Conservation (phyloP, 2,329 filamentous ascomycete species). For the Colletotrichum acutatum region DNA sequence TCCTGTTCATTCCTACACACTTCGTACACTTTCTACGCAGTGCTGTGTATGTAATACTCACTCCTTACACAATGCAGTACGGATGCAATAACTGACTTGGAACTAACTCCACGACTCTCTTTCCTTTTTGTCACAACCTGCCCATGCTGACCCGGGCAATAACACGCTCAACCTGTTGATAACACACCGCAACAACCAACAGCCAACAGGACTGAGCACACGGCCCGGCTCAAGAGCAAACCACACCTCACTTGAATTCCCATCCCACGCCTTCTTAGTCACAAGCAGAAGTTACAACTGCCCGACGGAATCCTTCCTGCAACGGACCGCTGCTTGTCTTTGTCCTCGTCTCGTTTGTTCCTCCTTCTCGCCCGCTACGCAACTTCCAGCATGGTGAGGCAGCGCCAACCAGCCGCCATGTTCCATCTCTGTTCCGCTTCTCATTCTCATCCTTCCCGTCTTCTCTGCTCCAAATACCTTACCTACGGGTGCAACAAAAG, state of each 20-base stretch:
- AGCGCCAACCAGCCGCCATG: background rate
- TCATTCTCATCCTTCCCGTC: background rate
- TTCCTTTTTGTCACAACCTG: background rate
- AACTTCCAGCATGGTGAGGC: slow-evolving; percentile 1
- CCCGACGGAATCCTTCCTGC: background rate
- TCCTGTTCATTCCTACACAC: background rate
- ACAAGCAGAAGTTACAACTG: background rate
- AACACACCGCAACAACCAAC: background rate
- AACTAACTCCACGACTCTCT: background rate
- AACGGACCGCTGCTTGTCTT: slow-evolving; percentile 4
- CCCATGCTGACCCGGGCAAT: background rate
- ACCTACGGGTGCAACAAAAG: no score
- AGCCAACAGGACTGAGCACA: no score
- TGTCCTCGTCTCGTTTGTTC: background rate
- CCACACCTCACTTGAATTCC: no score
- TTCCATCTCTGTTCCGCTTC: background rate
- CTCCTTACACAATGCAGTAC: no score
- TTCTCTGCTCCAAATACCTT: no score
- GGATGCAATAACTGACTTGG: no score
- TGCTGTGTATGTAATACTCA: no score
- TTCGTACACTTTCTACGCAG: no score
- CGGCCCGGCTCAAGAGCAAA: background rate
- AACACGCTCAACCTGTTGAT: background rate
- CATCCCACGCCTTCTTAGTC: background rate
- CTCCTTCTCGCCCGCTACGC: background rate